A percentile compares a stretch with the other conserved stretches of the same genome.
These are phyloP conservation scores for Porogramme epimiltina DNA, from an alignment of 1,284 basidiomycete genomes.

Conservation along the genomic window DNA sequence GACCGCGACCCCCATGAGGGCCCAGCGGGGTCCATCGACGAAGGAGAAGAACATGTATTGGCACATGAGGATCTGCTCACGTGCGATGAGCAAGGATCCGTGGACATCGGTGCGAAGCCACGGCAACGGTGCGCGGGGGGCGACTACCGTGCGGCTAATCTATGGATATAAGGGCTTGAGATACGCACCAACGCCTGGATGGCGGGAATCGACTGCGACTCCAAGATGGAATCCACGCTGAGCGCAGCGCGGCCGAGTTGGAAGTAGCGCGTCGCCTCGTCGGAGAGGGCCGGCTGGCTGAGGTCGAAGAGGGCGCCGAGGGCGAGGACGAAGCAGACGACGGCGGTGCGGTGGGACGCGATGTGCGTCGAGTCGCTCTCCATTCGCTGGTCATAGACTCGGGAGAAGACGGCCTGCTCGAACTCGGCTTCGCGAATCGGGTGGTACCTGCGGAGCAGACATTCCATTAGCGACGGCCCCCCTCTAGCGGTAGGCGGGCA, in stretches of 20 bases:
- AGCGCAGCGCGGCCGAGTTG: constrained; percentile 62
- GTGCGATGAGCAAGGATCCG: constrained; percentile 30
- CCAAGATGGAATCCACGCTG: constrained; percentile 60
- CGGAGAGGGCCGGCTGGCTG: constrained; percentile 47
- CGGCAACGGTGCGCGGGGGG: background rate
- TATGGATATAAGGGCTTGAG: background rate
- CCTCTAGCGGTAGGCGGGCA: no score
- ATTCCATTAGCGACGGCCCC: no score
- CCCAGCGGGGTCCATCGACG: constrained; percentile 67
- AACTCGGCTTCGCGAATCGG: constrained; percentile 61
- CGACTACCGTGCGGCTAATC: background rate
- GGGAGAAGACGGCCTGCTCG: constrained; percentile 49
- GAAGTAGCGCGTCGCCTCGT: constrained; percentile 57
- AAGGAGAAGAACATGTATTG: constrained; percentile 72
- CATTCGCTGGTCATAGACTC: constrained; percentile 48
- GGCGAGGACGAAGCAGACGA: constrained; percentile 38
- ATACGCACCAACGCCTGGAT: constrained; percentile 63
- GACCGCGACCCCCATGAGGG: constrained; percentile 66
- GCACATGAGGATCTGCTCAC: constrained; percentile 60
- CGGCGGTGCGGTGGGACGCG: constrained; percentile 44
- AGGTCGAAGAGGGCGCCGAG: constrained; percentile 42
- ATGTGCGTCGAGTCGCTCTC: constrained; percentile 43
- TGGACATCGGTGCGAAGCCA: constrained; percentile 29
- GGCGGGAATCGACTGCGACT: constrained; percentile 60
- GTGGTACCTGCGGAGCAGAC: constrained; percentile 49